Evolutionary conservation across 164 flowering plant genomes (phyloP).

Genomic region (Cinnamomum micranthum): DNA sequence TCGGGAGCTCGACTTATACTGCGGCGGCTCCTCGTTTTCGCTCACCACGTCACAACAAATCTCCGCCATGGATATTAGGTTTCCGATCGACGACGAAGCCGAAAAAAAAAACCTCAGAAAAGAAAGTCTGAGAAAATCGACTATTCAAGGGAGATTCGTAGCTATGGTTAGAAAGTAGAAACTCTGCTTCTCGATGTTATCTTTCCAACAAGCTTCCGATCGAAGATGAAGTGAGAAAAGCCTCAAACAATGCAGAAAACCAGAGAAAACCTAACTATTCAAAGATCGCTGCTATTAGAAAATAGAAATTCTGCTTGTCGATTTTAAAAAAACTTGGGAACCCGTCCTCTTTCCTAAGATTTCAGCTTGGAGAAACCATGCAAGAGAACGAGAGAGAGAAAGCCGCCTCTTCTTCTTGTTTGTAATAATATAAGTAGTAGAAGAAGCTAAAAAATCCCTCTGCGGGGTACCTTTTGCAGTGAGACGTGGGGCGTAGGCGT

Average conservation of each 20-base stretch:
- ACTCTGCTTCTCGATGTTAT: no score
- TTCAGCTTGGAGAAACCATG: background rate
- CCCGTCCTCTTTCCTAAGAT: background rate
- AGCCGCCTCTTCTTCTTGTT: background rate
- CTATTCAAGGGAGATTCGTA: no score
- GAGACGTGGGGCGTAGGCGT: background rate
- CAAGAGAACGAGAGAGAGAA: background rate
- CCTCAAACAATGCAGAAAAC: constrained; percentile 8
- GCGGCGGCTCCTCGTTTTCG: constrained; percentile 31
- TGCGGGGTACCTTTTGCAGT: background rate
- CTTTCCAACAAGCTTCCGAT: background rate
- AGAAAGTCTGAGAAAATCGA: no score
- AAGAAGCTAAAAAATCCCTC: background rate
- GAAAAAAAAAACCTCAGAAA: background rate
- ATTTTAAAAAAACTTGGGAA: background rate
- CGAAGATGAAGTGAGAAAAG: background rate
- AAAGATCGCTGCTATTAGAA: no score
- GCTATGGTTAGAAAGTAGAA: no score
- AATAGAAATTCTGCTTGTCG: no score
- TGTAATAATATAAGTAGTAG: no score
- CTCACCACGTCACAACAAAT: constrained; percentile 48
- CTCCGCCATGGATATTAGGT: constrained; percentile 35
- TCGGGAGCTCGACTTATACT: constrained; percentile 31
- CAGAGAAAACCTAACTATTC: background rate
- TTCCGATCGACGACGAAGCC: background rate